Evolutionary conservation across 371 early-diverging fungal species (phyloP).

Genomic region (Thermomucor indicae-seudaticae): DNA sequence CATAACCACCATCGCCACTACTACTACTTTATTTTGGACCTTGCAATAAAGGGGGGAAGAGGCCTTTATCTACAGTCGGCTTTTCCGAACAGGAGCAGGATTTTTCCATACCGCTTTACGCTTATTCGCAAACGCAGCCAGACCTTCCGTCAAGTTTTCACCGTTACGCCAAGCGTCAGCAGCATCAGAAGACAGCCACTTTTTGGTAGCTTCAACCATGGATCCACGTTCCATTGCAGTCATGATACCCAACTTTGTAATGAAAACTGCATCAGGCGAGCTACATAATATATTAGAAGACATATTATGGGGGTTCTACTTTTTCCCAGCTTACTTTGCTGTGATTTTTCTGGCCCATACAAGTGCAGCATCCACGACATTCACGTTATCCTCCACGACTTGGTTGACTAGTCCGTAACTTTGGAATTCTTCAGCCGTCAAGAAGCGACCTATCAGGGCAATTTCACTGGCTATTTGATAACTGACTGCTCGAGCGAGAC

Average conservation of each 20-base stretch:
- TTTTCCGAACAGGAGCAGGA: slow-evolving; percentile 17
- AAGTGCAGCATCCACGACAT: slow-evolving; percentile 35
- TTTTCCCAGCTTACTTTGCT: slow-evolving; percentile 27
- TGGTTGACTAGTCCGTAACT: slow-evolving; percentile 41
- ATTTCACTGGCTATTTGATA: slow-evolving; percentile 46
- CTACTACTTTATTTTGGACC: background rate
- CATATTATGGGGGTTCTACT: background rate
- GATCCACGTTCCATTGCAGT: slow-evolving; percentile 36
- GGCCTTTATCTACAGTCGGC: slow-evolving; percentile 26
- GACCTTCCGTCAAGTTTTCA: slow-evolving; percentile 35
- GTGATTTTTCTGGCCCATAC: slow-evolving; percentile 32
- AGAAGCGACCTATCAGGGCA: slow-evolving; percentile 40
- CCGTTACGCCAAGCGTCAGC: slow-evolving; percentile 34
- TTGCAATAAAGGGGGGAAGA: background rate
- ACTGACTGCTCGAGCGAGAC: slow-evolving; percentile 33
- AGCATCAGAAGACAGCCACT: slow-evolving; percentile 34
- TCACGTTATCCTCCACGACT: slow-evolving; percentile 25
- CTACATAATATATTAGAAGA: slow-evolving; percentile 6
- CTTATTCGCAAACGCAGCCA: slow-evolving; percentile 36
- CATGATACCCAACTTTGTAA: slow-evolving; percentile 40
- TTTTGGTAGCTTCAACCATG: slow-evolving; percentile 27
- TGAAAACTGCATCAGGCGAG: slow-evolving; percentile 42
- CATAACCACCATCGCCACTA: background rate
- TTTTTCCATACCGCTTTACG: slow-evolving; percentile 34
- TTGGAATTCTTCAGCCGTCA: slow-evolving; percentile 42